Base-by-base conservation (phyloP, 2,329 filamentous ascomycete genomes). In the Paecilomyces variotii region DNA sequence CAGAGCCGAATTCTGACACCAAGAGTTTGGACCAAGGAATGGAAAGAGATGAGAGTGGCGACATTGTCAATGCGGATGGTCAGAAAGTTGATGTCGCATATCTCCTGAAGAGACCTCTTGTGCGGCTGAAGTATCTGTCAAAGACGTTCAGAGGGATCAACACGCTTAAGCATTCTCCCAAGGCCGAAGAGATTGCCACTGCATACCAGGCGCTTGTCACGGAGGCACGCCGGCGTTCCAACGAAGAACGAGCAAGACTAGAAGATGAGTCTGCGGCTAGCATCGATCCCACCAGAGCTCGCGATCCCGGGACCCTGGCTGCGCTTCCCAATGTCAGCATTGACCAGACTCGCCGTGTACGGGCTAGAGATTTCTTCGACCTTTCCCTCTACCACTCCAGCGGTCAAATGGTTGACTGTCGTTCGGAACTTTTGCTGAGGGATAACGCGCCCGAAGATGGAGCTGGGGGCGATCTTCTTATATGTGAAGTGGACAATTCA, bases 51-150 rank as follows among this genome's bases (percentile, higher is more conserved):
- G 78, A 82, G 53, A 79, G 84, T 60, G 83, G 84, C 10, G 84
- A 87, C 65, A 76, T 86, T 14, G 75, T 85, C 55, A 85, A 91
- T 64, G 84, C 84, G 34, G 83, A 93, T 62, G 94, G 93, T 11
- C 91, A 97, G 72, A 86, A 91, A 56, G 91, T 97, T 7, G 94
- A 97, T 70, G 94, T 99, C 54, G 92, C 92, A 6, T 95, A 94
- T 73, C 80, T 99, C 53, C 80, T 99, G 56, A 97, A 96, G 75
- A 82, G 93, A 57, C 94, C 94, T 0, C 76, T 99, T 50, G 86
- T 96, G 25, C 85, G 94, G 53, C 79, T 97, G 61, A 97, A 96
- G 72, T 90, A 92, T 73, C 84, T 99, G 61, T 81, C 87, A 51
- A 96, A 92, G 72, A 87, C 90, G 39, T 85, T 96, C 67, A 90